phyloP scores from a whole-genome alignment of 2,329 filamentous ascomycete species.

The Cladosporium velox region DNA sequence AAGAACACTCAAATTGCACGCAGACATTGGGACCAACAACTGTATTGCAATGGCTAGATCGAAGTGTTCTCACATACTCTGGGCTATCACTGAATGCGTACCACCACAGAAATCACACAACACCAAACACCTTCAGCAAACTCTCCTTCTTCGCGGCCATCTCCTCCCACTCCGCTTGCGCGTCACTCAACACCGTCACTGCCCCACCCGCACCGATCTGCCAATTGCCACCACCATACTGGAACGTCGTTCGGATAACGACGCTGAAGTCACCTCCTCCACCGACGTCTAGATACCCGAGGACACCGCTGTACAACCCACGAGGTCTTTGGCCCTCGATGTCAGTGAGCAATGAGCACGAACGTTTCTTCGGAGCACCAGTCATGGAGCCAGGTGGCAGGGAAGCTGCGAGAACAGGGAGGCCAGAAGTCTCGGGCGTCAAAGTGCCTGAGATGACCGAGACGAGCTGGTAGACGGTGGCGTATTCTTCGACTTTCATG shows the following conservation, averaged over 20 bases:
- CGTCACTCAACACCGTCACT: constrained; percentile 79
- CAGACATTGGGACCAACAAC: background rate
- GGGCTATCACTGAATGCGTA: background rate
- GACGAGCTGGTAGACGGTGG: constrained; percentile 88
- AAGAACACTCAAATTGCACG: background rate
- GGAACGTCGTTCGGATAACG: constrained; percentile 79
- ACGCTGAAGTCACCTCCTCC: constrained; percentile 90
- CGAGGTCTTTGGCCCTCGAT: constrained; percentile 67
- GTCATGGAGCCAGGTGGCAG: constrained; percentile 95
- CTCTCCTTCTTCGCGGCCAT: constrained; percentile 60
- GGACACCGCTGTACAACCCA: constrained; percentile 81
- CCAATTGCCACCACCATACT: constrained; percentile 69
- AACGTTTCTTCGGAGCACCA: constrained; percentile 90
- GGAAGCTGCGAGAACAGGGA: constrained; percentile 74
- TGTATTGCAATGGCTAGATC: background rate
- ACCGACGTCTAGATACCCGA: constrained; percentile 85
- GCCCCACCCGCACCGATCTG: constrained; percentile 86
- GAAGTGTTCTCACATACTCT: background rate
- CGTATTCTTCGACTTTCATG: constrained; percentile 87
- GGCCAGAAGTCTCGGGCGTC: constrained; percentile 55
- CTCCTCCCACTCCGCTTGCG: constrained; percentile 82
- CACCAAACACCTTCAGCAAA: constrained; percentile 27
- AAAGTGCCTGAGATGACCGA: constrained; percentile 77
- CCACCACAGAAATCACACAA: background rate
- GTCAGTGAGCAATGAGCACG: constrained; percentile 74